Conservation (phyloP, 164 flowering plant genomes). For the Malania oleifera region DNA sequence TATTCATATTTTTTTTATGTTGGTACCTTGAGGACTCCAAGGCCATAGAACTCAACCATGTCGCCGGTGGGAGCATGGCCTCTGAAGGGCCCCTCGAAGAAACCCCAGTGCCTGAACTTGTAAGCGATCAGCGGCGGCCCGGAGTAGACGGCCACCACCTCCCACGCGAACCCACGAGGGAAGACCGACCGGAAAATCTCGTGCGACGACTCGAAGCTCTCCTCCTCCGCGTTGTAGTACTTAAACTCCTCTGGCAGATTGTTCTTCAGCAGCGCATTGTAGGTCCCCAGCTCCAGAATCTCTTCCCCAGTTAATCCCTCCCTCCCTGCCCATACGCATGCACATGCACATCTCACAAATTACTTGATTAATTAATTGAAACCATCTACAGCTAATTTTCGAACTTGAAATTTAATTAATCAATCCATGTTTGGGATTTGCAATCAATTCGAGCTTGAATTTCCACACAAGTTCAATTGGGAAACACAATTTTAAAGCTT, state of each 20-base stretch:
- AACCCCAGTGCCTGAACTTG: constrained; percentile 97
- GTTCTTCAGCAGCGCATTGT: constrained; percentile 73
- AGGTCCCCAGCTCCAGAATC: constrained; percentile 64
- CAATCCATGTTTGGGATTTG: not conserved
- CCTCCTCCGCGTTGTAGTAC: constrained; percentile 73
- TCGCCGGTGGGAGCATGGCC: constrained; percentile 86
- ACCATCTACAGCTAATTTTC: not conserved
- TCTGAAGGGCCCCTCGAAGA: constrained; percentile 77
- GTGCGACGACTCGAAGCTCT: constrained; percentile 80
- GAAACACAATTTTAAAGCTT: not conserved
- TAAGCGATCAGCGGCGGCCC: constrained; percentile 71
- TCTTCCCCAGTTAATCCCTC: constrained; percentile 73
- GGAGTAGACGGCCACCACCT: constrained; percentile 62
- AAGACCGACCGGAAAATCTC: constrained; percentile 56
- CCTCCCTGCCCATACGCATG: constrained; percentile 40
- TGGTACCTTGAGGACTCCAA: constrained; percentile 63
- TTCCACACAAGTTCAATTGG: not conserved
- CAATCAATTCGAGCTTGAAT: too few relatives aligned
- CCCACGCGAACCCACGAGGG: constrained; percentile 95
- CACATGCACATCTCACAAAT: not conserved
- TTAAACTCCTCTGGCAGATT: constrained; percentile 61
- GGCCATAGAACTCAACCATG: constrained; percentile 57
- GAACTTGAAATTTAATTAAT: not conserved
- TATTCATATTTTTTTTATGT: too few relatives aligned
- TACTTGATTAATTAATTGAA: not conserved